Evolutionary conservation across 208 protist genomes (phyloP).

Genomic region (Wallacemonas rigidus): DNA sequence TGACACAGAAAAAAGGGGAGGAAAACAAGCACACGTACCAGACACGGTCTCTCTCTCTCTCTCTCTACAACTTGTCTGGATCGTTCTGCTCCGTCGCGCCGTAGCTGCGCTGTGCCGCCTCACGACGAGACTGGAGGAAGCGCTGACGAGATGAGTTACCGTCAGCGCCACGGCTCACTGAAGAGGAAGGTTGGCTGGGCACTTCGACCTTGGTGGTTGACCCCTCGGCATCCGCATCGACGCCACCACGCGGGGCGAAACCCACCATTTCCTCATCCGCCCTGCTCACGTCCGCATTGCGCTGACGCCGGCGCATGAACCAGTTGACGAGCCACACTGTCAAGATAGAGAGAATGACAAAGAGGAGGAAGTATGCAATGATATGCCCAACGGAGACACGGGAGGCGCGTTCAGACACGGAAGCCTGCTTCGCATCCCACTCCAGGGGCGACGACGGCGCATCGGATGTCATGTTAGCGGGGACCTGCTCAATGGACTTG

Average conservation of each 20-base stretch:
- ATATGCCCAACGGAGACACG: slow-evolving; percentile 29
- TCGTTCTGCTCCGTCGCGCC: slow-evolving; percentile 20
- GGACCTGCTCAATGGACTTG: not conserved
- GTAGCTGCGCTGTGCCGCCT: slow-evolving; percentile 30
- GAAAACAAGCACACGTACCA: too few species aligned
- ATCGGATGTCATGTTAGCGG: not conserved
- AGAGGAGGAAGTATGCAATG: slow-evolving; percentile 41
- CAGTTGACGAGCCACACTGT: slow-evolving; percentile 52
- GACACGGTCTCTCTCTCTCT: too few species aligned
- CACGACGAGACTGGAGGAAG: slow-evolving; percentile 65
- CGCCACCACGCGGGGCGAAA: slow-evolving; percentile 23
- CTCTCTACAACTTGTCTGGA: not conserved
- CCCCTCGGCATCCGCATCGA: not conserved
- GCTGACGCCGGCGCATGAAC: slow-evolving; percentile 39
- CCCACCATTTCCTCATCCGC: slow-evolving; percentile 18
- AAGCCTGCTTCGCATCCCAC: slow-evolving; percentile 16
- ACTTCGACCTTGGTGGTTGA: slow-evolving; percentile 15
- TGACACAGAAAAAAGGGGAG: not conserved
- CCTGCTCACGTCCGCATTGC: slow-evolving; percentile 11
- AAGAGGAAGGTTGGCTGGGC: slow-evolving; percentile 12
- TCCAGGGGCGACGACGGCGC: not conserved
- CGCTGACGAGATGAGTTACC: slow-evolving; percentile 69
- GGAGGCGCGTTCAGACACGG: slow-evolving; percentile 24
- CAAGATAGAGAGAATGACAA: slow-evolving; percentile 34
- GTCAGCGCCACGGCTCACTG: slow-evolving; percentile 12